Evolutionary conservation across 202 grass and related monocot species (phyloP).

Genomic region (Carex sylvatica): DNA sequence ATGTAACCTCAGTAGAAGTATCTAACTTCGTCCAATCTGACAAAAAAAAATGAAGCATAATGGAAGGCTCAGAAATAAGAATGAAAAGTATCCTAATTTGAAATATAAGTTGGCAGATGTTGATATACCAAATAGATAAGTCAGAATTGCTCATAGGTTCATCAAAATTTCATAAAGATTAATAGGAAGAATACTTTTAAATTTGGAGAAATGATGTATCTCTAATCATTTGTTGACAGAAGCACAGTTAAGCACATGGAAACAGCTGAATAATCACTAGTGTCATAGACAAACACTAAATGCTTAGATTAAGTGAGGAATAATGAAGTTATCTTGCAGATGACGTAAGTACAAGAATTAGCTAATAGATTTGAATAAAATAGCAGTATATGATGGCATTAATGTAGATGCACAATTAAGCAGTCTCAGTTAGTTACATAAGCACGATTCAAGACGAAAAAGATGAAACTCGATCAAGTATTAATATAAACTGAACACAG

Average conservation of each 20-base stretch:
- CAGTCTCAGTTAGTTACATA: not conserved
- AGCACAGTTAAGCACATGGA: not conserved
- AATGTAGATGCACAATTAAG: not conserved
- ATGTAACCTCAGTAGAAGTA: not conserved
- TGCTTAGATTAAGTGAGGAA: not conserved
- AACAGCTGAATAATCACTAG: not conserved
- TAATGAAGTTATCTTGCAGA: not conserved
- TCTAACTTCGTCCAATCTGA: not conserved
- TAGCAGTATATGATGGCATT: not conserved
- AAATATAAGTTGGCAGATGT: not conserved
- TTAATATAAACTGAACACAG: not conserved
- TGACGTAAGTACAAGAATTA: not conserved
- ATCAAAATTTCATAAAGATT: not conserved
- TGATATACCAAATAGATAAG: not conserved
- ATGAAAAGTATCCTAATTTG: not conserved
- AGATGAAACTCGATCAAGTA: not conserved
- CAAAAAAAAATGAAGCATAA: not conserved
- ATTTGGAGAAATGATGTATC: not conserved
- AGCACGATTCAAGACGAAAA: not conserved
- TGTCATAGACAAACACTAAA: not conserved
- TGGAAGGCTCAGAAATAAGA: not conserved
- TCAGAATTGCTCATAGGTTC: not conserved
- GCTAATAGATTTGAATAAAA: slow-evolving; percentile 2
- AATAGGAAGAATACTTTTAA: not conserved
- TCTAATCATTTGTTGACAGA: not conserved